These are phyloP conservation scores for Oryza australiensis DNA, from an alignment of 176 grass and related monocot genomes.

Conservation along the genomic window DNA sequence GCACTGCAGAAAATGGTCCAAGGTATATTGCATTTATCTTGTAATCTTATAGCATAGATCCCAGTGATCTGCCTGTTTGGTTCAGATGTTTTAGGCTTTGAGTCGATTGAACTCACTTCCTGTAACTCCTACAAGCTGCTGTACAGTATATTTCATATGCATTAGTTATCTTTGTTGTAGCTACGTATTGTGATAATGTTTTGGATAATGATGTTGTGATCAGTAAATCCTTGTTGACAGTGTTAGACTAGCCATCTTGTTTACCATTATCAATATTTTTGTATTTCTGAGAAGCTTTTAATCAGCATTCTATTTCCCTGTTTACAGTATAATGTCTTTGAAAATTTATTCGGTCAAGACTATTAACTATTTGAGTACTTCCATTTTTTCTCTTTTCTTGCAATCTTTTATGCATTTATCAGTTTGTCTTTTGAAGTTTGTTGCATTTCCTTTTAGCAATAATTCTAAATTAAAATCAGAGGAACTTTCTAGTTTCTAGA, in stretches of 20 bases:
- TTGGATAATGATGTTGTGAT: neutral
- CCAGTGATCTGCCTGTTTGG: neutral
- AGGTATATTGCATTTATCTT: conserved; percentile 45
- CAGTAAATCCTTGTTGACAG: neutral
- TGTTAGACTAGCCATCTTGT: neutral
- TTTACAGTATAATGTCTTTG: no score
- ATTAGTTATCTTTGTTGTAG: conserved; percentile 1
- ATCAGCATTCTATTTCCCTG: neutral
- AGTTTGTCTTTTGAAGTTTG: neutral
- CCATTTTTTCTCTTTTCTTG: neutral
- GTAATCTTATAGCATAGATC: neutral
- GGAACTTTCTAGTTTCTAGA: neutral
- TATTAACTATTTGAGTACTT: neutral
- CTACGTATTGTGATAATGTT: neutral
- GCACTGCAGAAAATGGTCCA: conserved; percentile 96
- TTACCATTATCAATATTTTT: neutral
- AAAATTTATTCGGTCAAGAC: neutral
- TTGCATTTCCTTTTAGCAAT: neutral
- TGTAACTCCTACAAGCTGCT: neutral
- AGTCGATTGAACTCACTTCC: neutral
- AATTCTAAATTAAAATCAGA: neutral
- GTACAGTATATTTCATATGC: neutral
- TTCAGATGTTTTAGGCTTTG: neutral
- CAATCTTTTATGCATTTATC: neutral
- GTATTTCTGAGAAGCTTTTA: neutral